phyloP scores from a whole-genome alignment of 2,329 filamentous ascomycete species.

The Dryadomyces quercivorus region DNA sequence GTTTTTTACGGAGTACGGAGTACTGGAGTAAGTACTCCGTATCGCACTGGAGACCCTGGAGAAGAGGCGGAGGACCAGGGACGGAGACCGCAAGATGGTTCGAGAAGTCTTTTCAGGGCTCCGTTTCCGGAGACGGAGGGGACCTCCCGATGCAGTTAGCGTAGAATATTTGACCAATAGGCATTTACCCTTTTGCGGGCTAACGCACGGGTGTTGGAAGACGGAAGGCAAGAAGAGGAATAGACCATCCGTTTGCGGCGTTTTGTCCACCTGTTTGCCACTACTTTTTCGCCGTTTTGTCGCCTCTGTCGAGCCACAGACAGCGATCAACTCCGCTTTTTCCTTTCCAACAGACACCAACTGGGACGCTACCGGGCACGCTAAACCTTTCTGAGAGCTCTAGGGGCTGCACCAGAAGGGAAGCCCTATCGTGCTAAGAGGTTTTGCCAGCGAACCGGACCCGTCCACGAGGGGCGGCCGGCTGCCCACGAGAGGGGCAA shows the following conservation, averaged over 20 bases:
- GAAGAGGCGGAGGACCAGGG: neutral
- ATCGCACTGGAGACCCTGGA: no score
- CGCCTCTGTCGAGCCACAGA: no score
- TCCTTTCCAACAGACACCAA: neutral
- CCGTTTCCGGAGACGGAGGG: neutral
- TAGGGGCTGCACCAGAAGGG: neutral
- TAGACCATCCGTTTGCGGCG: no score
- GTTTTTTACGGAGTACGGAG: neutral
- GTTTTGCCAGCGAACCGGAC: neutral
- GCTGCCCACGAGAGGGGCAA: neutral
- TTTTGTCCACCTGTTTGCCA: neutral
- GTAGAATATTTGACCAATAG: no score
- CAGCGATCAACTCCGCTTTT: neutral
- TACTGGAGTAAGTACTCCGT: no score
- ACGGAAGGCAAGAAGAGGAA: no score
- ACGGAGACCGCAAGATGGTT: no score
- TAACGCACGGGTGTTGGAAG: neutral
- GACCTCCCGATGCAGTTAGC: no score
- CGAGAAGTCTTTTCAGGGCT: no score
- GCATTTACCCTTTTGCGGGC: no score
- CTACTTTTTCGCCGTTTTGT: neutral
- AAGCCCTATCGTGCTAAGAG: neutral
- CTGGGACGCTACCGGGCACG: no score
- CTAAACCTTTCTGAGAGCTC: no score
- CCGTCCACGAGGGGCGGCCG: neutral